Base-by-base conservation (phyloP, 2,329 filamentous ascomycete species). In the Arthrobotrys entomopaga region DNA sequence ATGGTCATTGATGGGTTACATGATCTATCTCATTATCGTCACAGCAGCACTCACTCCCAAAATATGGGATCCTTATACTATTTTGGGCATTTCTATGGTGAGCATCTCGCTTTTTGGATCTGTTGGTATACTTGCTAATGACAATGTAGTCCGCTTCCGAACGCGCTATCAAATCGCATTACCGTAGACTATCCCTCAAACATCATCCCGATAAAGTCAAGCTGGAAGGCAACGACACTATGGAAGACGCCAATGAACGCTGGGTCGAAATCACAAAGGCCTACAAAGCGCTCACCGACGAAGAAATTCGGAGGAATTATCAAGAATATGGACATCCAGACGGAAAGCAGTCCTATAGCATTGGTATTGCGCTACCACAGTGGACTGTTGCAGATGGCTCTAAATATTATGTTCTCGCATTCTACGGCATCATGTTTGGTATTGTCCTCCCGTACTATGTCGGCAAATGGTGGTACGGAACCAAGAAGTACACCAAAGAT, bases 391-490 rank as follows among this genome's bases (percentile, higher is more conserved):
- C 91, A 13, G 92, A 97, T 78, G 94, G 93, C 65, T 96, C 95
- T 81, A 94, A 93, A 77, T 98, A 97, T 84, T 98, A 96, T 80
- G 91, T 99, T 63, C 85, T 99, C 74, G 85, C 97, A 67, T 86
- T 97, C 76, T 99, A 99, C 81, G 93, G 92, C 42, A 82, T 90
- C 38, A 86, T 98, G 43, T 88, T 99, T 59, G 95, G 94, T 65
- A 91, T 98, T 75, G 84, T 97, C 73, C 85, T 99, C 60, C 95
- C 95, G 1, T 99, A 96, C 81, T 85, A 95, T 54, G 94, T 99
- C 65, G 95, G 95, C 54, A 93, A 91, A 71, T 99, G 95, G 95
- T 99, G 95, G 95, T 99, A 99, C 81, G 95, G 96, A 74, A 96
- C 92, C 38, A 94, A 97, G 82, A 88, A 90, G 79, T 88, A 91